Conservation (phyloP, 2,329 filamentous ascomycete genomes). For the Aspergillus pseudoglaucus region DNA sequence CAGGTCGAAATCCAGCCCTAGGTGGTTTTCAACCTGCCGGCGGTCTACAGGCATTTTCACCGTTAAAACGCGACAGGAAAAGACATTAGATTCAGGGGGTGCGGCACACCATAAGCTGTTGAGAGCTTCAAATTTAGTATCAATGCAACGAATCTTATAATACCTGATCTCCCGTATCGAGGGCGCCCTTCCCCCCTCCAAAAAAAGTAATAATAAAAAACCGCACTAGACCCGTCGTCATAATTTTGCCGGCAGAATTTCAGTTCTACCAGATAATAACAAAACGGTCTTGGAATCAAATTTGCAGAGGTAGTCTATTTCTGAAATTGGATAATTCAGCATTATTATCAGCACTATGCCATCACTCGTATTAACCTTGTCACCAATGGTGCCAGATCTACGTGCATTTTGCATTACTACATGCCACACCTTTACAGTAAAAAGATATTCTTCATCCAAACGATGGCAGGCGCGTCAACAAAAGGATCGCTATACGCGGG, state of each 20-base stretch:
- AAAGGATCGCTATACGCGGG: conserved; percentile 63
- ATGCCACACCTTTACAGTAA: not conserved
- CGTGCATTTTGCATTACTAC: not conserved
- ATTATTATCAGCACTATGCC: not conserved
- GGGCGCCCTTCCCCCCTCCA: too few species aligned
- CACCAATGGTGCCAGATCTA: not conserved
- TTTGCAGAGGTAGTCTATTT: too few species aligned
- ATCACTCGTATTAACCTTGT: not conserved
- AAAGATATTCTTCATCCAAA: conserved; percentile 53
- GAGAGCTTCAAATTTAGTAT: too few species aligned
- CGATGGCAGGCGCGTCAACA: conserved; percentile 78
- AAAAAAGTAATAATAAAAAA: not conserved
- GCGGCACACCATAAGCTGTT: not conserved
- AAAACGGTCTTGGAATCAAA: too few species aligned
- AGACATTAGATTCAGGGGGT: conserved; percentile 8
- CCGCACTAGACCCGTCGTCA: not conserved
- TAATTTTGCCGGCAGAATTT: not conserved
- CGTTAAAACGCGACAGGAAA: conserved; percentile 63
- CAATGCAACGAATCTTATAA: not conserved
- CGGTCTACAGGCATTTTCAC: conserved; percentile 58
- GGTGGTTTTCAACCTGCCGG: conserved; percentile 26
- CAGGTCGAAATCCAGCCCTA: conserved; percentile 13
- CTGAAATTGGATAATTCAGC: too few species aligned
- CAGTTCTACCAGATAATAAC: too few species aligned
- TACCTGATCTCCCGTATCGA: too few species aligned